Conservation (phyloP, 2,329 filamentous ascomycete genomes). For the Alternaria panax region DNA sequence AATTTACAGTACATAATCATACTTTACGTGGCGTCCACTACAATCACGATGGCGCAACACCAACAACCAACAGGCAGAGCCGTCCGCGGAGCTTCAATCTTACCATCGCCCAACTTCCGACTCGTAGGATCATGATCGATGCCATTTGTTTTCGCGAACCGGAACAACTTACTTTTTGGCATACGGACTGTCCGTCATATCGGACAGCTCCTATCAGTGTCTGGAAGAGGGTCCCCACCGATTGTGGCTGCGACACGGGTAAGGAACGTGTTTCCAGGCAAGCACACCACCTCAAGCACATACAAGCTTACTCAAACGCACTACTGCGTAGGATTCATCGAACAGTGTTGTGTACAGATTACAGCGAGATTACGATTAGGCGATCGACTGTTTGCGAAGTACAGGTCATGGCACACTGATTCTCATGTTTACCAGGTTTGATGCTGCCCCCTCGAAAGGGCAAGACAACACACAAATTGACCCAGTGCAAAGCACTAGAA, state of each 20-base stretch:
- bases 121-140: not conserved
- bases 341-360: not conserved
- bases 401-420: not conserved
- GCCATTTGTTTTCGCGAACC: not conserved
- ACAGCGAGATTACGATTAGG: not conserved
- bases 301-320: not conserved
- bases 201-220: not conserved
- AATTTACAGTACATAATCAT: conserved; percentile 18
- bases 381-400: not conserved
- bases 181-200: not conserved
- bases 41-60: not conserved
- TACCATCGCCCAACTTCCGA: not conserved
- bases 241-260: not conserved
- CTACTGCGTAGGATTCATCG: not conserved
- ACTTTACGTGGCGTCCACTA: not conserved
- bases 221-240: conserved; percentile 3
- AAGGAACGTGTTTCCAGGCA: not conserved
- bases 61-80: not conserved
- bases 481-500: not conserved
- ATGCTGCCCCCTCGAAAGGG: not conserved
- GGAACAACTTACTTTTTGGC: conserved; percentile 1
- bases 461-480: not conserved
- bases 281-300: not conserved
- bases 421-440: not conserved
- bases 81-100: conserved; percentile 1